A percentile compares a stretch with the other conserved stretches of the same genome.
Evolutionary conservation across 2,329 filamentous ascomycete genomes (phyloP).

Genomic region (Penicillium hesseltinei): DNA sequence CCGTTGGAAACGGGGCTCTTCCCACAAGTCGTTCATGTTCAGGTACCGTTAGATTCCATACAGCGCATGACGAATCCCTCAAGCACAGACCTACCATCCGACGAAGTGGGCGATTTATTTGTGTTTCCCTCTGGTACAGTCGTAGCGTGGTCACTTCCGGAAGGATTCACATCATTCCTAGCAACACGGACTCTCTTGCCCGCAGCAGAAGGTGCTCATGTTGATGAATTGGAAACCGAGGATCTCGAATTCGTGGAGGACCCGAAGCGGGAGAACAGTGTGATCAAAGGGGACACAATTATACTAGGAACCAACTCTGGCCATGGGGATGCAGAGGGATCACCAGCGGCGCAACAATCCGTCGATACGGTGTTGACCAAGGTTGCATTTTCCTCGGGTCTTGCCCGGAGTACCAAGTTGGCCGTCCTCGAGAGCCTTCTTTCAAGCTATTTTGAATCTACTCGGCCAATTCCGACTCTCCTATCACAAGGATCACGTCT

Average conservation of each 20-base stretch:
- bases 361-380: slow-evolving; percentile 76
- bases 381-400: slow-evolving; percentile 91
- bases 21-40: slow-evolving; percentile 64
- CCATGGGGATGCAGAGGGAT: slow-evolving; percentile 20
- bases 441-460: slow-evolving; percentile 81
- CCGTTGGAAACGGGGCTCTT: slow-evolving; percentile 61
- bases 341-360: slow-evolving; percentile 31
- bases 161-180: slow-evolving; percentile 67
- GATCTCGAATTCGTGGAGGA: slow-evolving; percentile 86
- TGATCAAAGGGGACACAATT: slow-evolving; percentile 83
- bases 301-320: slow-evolving; percentile 72
- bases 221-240: slow-evolving; percentile 74
- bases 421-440: slow-evolving; percentile 85
- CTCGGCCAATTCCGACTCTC: slow-evolving; percentile 74
- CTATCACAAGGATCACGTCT: slow-evolving; percentile 66
- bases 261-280: slow-evolving; percentile 66
- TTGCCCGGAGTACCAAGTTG: slow-evolving; percentile 89
- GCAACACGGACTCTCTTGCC: slow-evolving; percentile 70
- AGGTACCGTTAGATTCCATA: slow-evolving; percentile 48
- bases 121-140: slow-evolving; percentile 93
- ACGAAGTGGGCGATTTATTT: slow-evolving; percentile 76
- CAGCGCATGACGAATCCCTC: slow-evolving; percentile 44
- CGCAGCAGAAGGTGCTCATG: slow-evolving; percentile 73
- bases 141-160: slow-evolving; percentile 84
- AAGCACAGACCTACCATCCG: slow-evolving; percentile 38